A percentile compares a stretch with the other conserved stretches of the same genome.
Conservation (phyloP, 805 yeast species). For the Candida broadrunensis region DNA sequence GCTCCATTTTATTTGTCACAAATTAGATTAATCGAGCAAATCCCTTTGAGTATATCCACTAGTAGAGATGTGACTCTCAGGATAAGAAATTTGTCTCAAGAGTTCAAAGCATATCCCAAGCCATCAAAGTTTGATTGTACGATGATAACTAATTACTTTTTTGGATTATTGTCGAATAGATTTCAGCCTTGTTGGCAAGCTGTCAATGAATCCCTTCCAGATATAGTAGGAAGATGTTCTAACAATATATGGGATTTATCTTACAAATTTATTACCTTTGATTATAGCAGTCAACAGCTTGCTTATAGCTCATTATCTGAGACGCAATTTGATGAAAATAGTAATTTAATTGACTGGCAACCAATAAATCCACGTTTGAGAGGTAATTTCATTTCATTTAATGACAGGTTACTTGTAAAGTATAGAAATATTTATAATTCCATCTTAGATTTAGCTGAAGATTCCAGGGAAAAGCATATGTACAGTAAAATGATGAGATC, state of each 20-base stretch:
- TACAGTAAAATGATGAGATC: constrained; percentile 49
- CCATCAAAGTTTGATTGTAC: constrained; percentile 13
- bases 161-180: constrained; percentile 68
- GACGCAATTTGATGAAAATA: constrained; percentile 8
- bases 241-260: constrained; percentile 56
- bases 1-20: constrained; percentile 44
- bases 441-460: constrained; percentile 33
- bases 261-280: constrained; percentile 25
- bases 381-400: constrained; percentile 32
- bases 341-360: constrained; percentile 30
- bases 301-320: constrained; percentile 5
- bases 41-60: constrained; percentile 64
- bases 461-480: constrained; percentile 29
- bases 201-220: constrained; percentile 57
- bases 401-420: constrained; percentile 16
- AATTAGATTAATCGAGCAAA: constrained; percentile 61
- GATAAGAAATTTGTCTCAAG: constrained; percentile 54
- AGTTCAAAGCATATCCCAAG: constrained; percentile 23
- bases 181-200: constrained; percentile 89
- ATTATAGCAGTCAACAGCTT: constrained; percentile 16
- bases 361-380: constrained; percentile 46
- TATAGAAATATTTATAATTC: constrained; percentile 34
- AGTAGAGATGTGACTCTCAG: constrained; percentile 75
- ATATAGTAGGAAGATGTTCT: constrained; percentile 28
- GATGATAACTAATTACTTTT: constrained; percentile 32